Percentiles rank a stretch among this genome's conserved stretches.
Evolutionary conservation across 1,139 yeast species (phyloP).

Genomic region (Candida labiduridarum): DNA sequence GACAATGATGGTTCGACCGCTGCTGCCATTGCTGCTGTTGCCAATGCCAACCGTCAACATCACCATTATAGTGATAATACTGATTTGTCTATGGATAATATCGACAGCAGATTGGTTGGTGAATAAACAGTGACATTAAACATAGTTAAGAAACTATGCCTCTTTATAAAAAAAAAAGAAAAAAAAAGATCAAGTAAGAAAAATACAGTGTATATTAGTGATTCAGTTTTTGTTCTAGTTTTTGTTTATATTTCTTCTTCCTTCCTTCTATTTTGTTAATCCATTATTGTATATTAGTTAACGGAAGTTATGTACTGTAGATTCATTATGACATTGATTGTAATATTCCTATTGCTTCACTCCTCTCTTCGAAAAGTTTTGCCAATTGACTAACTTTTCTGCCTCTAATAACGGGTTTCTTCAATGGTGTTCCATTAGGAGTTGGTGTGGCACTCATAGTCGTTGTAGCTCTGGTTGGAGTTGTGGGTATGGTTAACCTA

Average conservation of each 20-base stretch:
- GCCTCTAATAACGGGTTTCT: conserved; percentile 53
- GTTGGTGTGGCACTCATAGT: background rate
- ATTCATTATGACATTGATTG: conserved; percentile 28
- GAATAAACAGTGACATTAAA: conserved; percentile 26
- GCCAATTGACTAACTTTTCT: conserved; percentile 59
- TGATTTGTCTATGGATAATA: conserved; percentile 50
- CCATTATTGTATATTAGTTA: background rate
- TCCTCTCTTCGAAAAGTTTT: conserved; percentile 56
- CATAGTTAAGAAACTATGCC: background rate
- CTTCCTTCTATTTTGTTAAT: background rate
- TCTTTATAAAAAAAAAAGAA: background rate
- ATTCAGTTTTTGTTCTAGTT: background rate
- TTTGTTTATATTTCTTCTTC: background rate
- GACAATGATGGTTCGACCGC: conserved; percentile 35
- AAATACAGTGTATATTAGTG: background rate
- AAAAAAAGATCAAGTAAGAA: background rate
- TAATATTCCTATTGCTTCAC: conserved; percentile 53
- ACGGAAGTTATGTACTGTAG: background rate
- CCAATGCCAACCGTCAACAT: conserved; percentile 31
- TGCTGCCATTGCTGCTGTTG: conserved; percentile 49
- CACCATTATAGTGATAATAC: conserved; percentile 31
- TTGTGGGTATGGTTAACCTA: background rate
- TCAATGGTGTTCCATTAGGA: conserved; percentile 14
- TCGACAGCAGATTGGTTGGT: conserved; percentile 51
- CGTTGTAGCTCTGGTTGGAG: background rate